Conservation (phyloP, 768 basidiomycete species). For the Tylopilus felleus region DNA sequence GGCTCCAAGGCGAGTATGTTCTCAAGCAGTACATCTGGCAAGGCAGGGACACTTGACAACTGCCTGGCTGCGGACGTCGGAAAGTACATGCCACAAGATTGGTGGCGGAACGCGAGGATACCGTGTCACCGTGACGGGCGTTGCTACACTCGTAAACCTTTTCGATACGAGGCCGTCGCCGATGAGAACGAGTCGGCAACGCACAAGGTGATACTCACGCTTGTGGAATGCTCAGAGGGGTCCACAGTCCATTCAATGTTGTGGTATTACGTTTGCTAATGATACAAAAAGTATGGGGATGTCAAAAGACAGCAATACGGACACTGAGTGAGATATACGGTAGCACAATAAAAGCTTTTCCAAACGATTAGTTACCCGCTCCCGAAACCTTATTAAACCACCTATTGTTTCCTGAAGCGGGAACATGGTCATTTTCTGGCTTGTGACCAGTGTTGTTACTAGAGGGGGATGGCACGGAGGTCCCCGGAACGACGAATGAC, state of each 20-base stretch:
- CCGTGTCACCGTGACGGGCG: not conserved
- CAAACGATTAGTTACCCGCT: conserved; percentile 8
- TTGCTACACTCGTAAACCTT: not conserved
- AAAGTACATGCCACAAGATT: conserved; percentile 63
- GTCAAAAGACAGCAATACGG: conserved; percentile 12
- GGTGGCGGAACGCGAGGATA: not conserved
- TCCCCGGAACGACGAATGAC: conserved; percentile 26
- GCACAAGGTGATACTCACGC: not conserved
- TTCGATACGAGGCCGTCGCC: not conserved
- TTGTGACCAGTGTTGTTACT: conserved; percentile 12
- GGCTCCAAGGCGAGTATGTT: conserved; percentile 54
- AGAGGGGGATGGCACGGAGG: conserved; percentile 13
- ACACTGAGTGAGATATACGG: conserved; percentile 16
- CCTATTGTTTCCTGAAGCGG: conserved; percentile 12
- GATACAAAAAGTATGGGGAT: conserved; percentile 28
- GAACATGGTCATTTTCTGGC: conserved; percentile 13
- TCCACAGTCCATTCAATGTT: not conserved
- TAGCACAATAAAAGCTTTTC: conserved; percentile 9
- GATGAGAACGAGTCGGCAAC: conserved; percentile 7
- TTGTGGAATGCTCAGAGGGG: not conserved
- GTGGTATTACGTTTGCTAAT: conserved; percentile 27
- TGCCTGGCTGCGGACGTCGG: conserved; percentile 76
- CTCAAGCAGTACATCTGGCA: conserved; percentile 60
- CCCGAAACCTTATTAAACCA: conserved; percentile 31
- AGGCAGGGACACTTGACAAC: conserved; percentile 64